Percentiles rank a stretch among this genome's conserved stretches.
phyloP scores from a whole-genome alignment of 2,329 filamentous ascomycete genomes.

The Annulohypoxylon truncatum region DNA sequence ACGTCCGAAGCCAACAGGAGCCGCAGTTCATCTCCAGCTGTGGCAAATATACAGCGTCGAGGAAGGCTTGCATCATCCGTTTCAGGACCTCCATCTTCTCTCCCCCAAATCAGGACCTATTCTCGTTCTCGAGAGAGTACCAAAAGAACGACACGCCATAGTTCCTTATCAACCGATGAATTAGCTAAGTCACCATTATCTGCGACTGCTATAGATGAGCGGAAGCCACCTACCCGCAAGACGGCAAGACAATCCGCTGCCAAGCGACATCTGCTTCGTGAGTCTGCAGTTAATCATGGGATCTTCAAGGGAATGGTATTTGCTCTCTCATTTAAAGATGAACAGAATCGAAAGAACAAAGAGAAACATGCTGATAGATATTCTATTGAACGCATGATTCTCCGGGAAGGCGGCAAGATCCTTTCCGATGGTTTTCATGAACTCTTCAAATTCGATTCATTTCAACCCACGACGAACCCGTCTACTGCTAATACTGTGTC shows the following conservation, averaged over 20 bases:
- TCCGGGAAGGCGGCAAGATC: constrained; percentile 76
- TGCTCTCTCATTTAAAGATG: constrained; percentile 77
- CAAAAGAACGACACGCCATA: constrained; percentile 47
- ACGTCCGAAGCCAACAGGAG: constrained; percentile 10
- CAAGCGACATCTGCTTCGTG: constrained; percentile 33
- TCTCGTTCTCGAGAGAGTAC: constrained; percentile 42
- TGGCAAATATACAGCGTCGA: constrained; percentile 48
- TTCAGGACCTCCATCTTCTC: constrained; percentile 33
- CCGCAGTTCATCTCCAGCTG: constrained; percentile 49
- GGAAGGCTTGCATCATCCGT: constrained; percentile 40
- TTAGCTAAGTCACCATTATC: constrained; percentile 56
- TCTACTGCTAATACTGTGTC: constrained; percentile 41
- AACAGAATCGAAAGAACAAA: constrained; percentile 62
- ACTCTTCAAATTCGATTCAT: constrained; percentile 70
- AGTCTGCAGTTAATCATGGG: constrained; percentile 31
- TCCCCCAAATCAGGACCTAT: constrained; percentile 44
- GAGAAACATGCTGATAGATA: constrained; percentile 59
- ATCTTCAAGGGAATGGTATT: constrained; percentile 88
- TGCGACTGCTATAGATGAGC: constrained; percentile 46
- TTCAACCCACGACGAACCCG: constrained; percentile 45
- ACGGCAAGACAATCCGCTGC: constrained; percentile 37
- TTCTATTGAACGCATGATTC: constrained; percentile 70
- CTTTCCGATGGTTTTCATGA: constrained; percentile 82
- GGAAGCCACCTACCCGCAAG: constrained; percentile 33
- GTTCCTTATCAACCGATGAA: constrained; percentile 62